Evolutionary conservation across 2,329 filamentous ascomycete species (phyloP).

Genomic region (Rutstroemia sp.): DNA sequence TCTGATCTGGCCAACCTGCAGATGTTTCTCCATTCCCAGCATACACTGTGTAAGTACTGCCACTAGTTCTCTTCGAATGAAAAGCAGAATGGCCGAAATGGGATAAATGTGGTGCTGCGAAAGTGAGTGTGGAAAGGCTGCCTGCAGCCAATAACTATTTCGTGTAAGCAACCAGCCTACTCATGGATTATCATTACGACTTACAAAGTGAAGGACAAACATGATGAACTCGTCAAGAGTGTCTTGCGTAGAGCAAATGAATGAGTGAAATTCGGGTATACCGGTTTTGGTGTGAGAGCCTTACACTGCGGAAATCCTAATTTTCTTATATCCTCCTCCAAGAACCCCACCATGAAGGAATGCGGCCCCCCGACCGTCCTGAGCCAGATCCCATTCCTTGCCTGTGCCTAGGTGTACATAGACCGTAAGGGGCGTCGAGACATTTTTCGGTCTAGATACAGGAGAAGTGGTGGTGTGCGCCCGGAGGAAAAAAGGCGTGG

Average conservation of each 20-base stretch:
- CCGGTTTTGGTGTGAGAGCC: not conserved
- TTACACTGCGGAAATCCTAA: not conserved
- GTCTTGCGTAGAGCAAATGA: not conserved
- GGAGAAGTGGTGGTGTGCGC: not conserved
- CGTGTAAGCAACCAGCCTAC: not conserved
- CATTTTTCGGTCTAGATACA: not conserved
- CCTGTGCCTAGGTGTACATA: not conserved
- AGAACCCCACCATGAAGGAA: not conserved
- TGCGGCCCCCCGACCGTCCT: not conserved
- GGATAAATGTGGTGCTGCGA: slow-evolving; percentile 9
- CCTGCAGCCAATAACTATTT: slow-evolving; percentile 15
- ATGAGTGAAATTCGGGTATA: not conserved
- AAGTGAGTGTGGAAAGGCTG: slow-evolving; percentile 16
- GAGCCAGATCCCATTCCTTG: not conserved
- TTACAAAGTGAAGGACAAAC: slow-evolving; percentile 14
- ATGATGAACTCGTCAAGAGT: slow-evolving; percentile 10
- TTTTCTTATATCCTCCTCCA: not conserved
- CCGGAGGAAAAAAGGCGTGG: not conserved
- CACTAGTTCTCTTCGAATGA: slow-evolving; percentile 5
- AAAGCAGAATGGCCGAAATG: not conserved
- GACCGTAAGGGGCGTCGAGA: not conserved
- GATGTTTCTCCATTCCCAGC: slow-evolving; percentile 5
- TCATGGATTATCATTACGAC: not conserved
- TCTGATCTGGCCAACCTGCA: slow-evolving; percentile 13
- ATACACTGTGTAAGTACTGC: slow-evolving; percentile 9